phyloP scores from a whole-genome alignment of 352 stramenopile genomes.

The Phytophthora kernoviae region DNA sequence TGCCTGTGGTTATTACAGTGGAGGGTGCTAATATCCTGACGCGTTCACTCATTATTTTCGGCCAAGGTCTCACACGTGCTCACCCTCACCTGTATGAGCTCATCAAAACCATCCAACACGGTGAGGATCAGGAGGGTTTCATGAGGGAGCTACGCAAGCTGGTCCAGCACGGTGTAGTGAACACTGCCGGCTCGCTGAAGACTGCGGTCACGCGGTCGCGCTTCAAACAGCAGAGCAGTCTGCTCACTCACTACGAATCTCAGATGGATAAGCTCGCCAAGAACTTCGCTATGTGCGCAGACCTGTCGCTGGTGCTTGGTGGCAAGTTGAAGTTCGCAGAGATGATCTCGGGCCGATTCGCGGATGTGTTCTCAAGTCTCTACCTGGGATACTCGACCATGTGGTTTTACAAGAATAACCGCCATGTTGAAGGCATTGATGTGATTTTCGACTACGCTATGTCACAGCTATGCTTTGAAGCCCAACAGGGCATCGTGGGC shows the following conservation, averaged over 20 bases:
- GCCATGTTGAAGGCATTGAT: conserved; percentile 94
- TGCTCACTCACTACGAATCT: conserved; percentile 96
- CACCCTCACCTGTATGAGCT: conserved; percentile 98
- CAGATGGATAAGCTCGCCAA: conserved; percentile 96
- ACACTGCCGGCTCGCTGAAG: conserved; percentile 91
- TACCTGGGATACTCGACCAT: conserved; percentile 98
- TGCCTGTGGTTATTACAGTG: conserved; percentile 98
- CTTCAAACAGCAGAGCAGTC: conserved; percentile 86
- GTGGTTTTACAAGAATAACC: conserved; percentile 96
- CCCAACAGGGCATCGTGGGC: conserved; percentile 94
- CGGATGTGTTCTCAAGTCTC: conserved; percentile 96
- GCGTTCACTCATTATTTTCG: conserved; percentile 97
- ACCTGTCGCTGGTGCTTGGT: conserved; percentile 96
- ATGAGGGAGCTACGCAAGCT: conserved; percentile 96
- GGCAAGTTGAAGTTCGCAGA: conserved; percentile 99
- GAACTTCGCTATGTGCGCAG: conserved; percentile 96
- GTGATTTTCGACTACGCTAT: conserved; percentile 97
- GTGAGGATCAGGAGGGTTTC: conserved; percentile 93
- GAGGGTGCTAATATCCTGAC: conserved; percentile 99
- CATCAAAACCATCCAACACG: conserved; percentile 96
- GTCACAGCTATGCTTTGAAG: conserved; percentile 95
- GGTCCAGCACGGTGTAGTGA: conserved; percentile 92
- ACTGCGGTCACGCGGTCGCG: conserved; percentile 91
- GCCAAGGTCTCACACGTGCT: conserved; percentile 96
- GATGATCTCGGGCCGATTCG: conserved; percentile 96